These are phyloP conservation scores for Solanum piurae DNA, from an alignment of 257 asterid genomes.

Conservation along the genomic window DNA sequence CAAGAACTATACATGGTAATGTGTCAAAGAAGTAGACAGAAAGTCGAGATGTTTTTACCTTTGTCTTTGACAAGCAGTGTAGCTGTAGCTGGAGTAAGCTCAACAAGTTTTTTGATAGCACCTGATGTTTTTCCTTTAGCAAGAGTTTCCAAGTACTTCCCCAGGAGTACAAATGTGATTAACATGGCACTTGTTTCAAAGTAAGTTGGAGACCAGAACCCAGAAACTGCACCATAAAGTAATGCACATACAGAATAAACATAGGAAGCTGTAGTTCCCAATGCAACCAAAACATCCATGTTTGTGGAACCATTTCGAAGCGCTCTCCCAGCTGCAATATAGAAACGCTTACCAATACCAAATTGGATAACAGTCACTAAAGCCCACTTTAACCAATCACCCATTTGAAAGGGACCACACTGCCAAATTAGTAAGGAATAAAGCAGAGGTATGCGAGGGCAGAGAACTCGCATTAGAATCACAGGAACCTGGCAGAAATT, in stretches of 20 bases:
- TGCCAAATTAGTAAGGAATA: conserved; percentile 73
- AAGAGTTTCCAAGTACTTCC: conserved; percentile 85
- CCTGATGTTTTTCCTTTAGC: conserved; percentile 98
- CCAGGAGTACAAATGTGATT: conserved; percentile 87
- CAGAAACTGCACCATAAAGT: conserved; percentile 83
- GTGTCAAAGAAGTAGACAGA: background rate
- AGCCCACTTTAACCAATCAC: conserved; percentile 96
- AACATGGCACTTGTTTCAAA: conserved; percentile 99
- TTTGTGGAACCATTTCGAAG: conserved; percentile 93
- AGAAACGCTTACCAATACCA: conserved; percentile 90
- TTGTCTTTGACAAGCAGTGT: conserved; percentile 56
- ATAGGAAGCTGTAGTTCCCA: conserved; percentile 97
- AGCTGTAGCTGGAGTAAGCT: conserved; percentile 93
- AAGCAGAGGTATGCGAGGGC: conserved; percentile 85
- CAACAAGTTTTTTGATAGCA: conserved; percentile 93
- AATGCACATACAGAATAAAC: conserved; percentile 85
- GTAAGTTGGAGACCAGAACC: conserved; percentile 88
- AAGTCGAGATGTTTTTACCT: conserved; percentile 26
- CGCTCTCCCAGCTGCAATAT: conserved; percentile 95
- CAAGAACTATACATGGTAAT: background rate
- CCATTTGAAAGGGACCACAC: conserved; percentile 97
- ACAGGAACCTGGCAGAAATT: conserved; percentile 68
- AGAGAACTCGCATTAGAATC: conserved; percentile 74
- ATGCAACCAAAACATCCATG: conserved; percentile 95
- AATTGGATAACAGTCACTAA: conserved; percentile 83